phyloP scores from a whole-genome alignment of 139 green algal genomes.

The Haematococcus lacustris region DNA sequence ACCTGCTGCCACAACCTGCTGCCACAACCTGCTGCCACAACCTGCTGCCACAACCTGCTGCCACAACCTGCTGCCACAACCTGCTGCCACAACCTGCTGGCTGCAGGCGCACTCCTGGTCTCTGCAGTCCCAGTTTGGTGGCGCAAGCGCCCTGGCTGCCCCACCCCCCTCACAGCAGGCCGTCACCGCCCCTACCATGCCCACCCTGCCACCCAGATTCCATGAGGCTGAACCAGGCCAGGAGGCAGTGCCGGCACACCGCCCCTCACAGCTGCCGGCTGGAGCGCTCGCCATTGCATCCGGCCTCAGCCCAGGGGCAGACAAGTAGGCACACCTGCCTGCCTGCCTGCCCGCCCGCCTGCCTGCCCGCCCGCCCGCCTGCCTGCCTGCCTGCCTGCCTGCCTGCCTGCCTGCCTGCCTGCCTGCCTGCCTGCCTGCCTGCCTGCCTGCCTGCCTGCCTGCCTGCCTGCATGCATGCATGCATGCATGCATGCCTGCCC shows the following conservation, averaged over 20 bases:
- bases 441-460: not conserved
- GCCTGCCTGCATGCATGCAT: not conserved
- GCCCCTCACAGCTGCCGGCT: conserved; percentile 6
- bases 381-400: no score
- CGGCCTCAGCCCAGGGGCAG: no score
- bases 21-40: no score
- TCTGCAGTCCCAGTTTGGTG: conserved; percentile 32
- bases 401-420: no score
- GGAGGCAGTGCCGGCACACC: no score
- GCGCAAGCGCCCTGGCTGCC: conserved; percentile 10
- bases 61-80: no score
- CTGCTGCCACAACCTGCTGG: no score
- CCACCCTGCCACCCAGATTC: conserved; percentile 3
- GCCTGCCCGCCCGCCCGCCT: no score
- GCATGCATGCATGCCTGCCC: not conserved
- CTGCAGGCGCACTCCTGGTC: conserved; percentile 19
- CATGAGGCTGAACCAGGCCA: not conserved
- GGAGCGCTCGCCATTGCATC: not conserved
- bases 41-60: no score
- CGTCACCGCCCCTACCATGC: conserved; percentile 10
- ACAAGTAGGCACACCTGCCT: no score
- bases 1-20: no score
- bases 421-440: conserved; percentile 3
- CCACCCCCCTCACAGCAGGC: not conserved
- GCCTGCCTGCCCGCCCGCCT: no score